Percentiles rank a stretch among this genome's conserved stretches.
Evolutionary conservation across 139 green algal genomes (phyloP).

Genomic region (Volvox africanus): DNA sequence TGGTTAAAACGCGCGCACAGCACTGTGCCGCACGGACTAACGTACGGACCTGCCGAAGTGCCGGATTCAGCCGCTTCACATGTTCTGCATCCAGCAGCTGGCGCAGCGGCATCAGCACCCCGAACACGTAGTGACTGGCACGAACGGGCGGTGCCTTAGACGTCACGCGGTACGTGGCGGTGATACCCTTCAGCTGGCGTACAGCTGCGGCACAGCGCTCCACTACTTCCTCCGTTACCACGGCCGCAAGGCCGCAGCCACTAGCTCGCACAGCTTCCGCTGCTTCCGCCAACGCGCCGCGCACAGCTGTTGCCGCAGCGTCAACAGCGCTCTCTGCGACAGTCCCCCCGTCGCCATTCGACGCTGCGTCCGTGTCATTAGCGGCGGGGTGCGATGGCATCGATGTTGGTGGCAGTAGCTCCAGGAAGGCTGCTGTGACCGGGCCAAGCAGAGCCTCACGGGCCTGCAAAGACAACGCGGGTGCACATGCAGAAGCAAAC

Average conservation of each 20-base stretch:
- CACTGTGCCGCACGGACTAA: background rate
- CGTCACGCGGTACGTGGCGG: constrained; percentile 94
- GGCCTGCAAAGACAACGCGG: background rate
- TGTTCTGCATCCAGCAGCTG: constrained; percentile 49
- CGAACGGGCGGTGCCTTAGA: constrained; percentile 82
- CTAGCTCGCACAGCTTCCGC: constrained; percentile 48
- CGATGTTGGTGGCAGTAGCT: constrained; percentile 2
- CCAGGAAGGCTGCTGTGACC: constrained; percentile 20
- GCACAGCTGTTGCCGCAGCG: constrained; percentile 19
- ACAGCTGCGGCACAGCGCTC: constrained; percentile 70
- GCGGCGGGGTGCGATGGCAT: background rate
- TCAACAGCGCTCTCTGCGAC: background rate
- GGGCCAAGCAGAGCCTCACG: background rate
- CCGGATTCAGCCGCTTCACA: constrained; percentile 1
- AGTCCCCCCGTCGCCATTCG: background rate
- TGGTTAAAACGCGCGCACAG: no score
- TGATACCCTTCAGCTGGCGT: constrained; percentile 93
- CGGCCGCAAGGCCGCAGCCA: constrained; percentile 10
- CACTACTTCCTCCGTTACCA: constrained; percentile 42
- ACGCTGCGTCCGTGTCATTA: background rate
- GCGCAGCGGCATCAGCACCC: constrained; percentile 60
- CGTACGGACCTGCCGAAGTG: constrained; percentile 18
- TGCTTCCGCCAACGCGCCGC: constrained; percentile 32
- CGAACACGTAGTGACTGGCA: constrained; percentile 87
- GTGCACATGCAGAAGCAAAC: no score